Evolutionary conservation across 2,329 filamentous ascomycete genomes (phyloP).

Genomic region (Neonectria sp.): DNA sequence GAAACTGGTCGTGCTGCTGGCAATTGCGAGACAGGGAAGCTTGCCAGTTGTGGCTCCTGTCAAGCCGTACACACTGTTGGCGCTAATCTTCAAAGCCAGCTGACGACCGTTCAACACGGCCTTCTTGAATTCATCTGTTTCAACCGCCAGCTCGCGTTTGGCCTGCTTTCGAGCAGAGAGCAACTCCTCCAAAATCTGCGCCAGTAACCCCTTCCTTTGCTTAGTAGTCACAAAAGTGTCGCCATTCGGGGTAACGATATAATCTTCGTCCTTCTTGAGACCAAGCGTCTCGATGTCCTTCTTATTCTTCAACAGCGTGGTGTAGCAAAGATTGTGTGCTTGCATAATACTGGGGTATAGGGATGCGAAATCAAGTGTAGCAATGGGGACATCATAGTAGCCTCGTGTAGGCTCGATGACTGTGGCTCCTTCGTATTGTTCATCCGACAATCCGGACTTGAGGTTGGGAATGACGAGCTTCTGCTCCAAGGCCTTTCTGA

Average conservation of each 20-base stretch:
- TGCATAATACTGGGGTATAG: conserved; percentile 99
- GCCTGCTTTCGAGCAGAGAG: conserved; percentile 93
- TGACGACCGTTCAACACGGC: conserved; percentile 98
- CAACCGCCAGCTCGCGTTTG: conserved; percentile 88
- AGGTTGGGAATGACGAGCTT: conserved; percentile 95
- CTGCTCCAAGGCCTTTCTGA: conserved; percentile 94
- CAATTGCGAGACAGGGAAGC: conserved; percentile 93
- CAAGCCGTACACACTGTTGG: conserved; percentile 97
- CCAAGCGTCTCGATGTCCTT: conserved; percentile 81
- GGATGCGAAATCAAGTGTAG: conserved; percentile 98
- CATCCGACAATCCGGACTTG: conserved; percentile 78
- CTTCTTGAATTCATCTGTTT: conserved; percentile 97
- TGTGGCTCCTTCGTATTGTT: conserved; percentile 97
- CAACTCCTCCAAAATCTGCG: conserved; percentile 96
- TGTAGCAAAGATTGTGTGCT: conserved; percentile 98
- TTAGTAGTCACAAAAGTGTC: conserved; percentile 93
- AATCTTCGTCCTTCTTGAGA: conserved; percentile 91
- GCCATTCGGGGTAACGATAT: conserved; percentile 95
- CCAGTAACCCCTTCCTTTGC: conserved; percentile 90
- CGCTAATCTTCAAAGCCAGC: conserved; percentile 94
- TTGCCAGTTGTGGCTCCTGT: conserved; percentile 98
- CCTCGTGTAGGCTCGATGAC: conserved; percentile 96
- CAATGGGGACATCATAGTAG: conserved; percentile 95
- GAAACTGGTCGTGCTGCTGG: conserved; percentile 96
- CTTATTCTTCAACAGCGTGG: conserved; percentile 81